Base-by-base conservation (phyloP, 2,329 filamentous ascomycete genomes). In the Sporothrix variecibatus region DNA sequence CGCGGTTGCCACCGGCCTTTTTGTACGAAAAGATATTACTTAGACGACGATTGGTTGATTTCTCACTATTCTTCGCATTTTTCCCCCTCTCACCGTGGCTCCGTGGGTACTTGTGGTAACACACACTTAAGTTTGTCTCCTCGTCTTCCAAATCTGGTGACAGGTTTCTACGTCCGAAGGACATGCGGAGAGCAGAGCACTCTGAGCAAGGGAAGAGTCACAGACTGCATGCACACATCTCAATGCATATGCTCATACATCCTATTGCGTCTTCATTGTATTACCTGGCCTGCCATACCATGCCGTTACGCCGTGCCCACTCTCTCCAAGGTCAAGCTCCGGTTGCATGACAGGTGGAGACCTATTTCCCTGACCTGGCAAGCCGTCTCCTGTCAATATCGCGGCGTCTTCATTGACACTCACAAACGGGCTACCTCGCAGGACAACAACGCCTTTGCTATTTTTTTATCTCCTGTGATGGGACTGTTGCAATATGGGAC, bases 341-440 rank as follows among this genome's bases (percentile, higher is more conserved):
- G 77, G 81, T 79, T 81, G 78, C 78, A 80, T 82, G 78, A 79
- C 80, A 81, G 79, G 80, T 81, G 79, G 81, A 77, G 79, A 78
- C 81, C 80, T 80, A 81, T 78, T 79, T 80, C 60, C 51, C 56
- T 73, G 34, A 23, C 71, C 71, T 49, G 60, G n/a, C 60, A 64
- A 67, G 49, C 58, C 31, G 49, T 53, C 49, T 64, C 3, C 58
- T 72, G n/a, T 56, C 23, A 67, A 46, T 65, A 26, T 46, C 38
- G 23, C 62, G 34, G 34, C 38, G 38, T 46, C 23, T 65, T 23
- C 71, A 62, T 51, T 72, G 60, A 60, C 46, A 58, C 43, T 31
- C 71, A 72, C 58, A 65, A 40, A 49, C 34, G 17, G 28, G 46
- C 31, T 34, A 23, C 40, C 56, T 40, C 23, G 34, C 38, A 46